phyloP scores from a whole-genome alignment of 2,329 filamentous ascomycete genomes.

The Colletotrichum sp. region DNA sequence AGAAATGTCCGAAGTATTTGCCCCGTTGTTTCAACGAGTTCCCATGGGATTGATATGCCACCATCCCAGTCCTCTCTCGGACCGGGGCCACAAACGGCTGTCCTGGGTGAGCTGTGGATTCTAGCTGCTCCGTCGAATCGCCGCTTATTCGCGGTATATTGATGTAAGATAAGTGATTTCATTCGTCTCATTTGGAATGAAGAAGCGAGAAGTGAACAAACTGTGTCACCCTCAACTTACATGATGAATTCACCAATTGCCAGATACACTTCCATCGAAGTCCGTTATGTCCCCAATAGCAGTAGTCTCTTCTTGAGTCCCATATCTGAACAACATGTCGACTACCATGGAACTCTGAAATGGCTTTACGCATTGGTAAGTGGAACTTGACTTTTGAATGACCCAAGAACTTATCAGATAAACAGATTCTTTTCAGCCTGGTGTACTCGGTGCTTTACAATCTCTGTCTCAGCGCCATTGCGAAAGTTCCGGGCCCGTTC shows the following conservation, averaged over 20 bases:
- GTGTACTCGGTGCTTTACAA: not conserved
- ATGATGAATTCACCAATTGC: not conserved
- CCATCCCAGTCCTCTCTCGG: not conserved
- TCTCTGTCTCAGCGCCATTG: not conserved
- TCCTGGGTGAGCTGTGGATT: not conserved
- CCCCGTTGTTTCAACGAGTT: not conserved
- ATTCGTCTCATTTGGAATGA: not conserved
- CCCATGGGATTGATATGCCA: not conserved
- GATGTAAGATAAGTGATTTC: not conserved
- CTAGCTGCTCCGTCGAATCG: not conserved
- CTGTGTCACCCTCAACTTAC: not conserved
- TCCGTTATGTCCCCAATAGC: not conserved
- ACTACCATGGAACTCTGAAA: not conserved
- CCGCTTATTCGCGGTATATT: not conserved
- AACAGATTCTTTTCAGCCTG: not conserved
- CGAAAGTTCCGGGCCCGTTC: not conserved
- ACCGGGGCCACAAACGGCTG: not conserved
- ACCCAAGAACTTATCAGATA: not conserved
- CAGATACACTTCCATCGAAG: not conserved
- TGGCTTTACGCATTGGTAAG: not conserved
- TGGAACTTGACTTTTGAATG: accelerated
- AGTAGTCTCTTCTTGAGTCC: not conserved
- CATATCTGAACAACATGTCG: not conserved
- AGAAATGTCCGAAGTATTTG: not conserved
- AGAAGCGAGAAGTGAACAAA: not conserved